Evolutionary conservation across 2,329 filamentous ascomycete genomes (phyloP).

Genomic region (Stachybotrys echinatus): DNA sequence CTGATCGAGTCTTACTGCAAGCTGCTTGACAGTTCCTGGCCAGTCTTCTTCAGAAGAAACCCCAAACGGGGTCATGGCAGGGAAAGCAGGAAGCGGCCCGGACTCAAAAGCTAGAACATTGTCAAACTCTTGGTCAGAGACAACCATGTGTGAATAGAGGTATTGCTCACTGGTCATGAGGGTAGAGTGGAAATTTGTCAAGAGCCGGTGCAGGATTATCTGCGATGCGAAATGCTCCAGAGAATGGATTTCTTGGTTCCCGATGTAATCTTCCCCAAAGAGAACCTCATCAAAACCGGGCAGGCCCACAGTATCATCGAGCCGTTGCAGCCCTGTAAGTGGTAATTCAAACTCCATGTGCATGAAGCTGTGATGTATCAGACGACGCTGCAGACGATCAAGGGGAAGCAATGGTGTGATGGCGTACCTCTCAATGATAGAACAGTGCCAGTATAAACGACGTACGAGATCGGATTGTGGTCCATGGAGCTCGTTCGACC

Average conservation of each 20-base stretch:
- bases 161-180: conserved; percentile 23
- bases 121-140: no score
- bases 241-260: conserved; percentile 46
- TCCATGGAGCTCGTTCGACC: conserved; percentile 16
- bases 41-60: conserved; percentile 9
- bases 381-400: not conserved
- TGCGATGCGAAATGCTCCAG: conserved; percentile 57
- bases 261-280: conserved; percentile 39
- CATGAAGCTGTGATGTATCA: conserved; percentile 33
- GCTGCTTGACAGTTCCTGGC: conserved; percentile 38
- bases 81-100: conserved; percentile 7
- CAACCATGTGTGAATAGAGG: no score
- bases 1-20: conserved; percentile 48
- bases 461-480: conserved; percentile 16
- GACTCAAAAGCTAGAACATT: conserved; percentile 15
- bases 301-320: conserved; percentile 49
- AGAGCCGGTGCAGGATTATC: conserved; percentile 49
- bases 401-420: not conserved
- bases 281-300: conserved; percentile 46
- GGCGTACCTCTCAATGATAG: conserved; percentile 19
- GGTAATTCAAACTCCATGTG: conserved; percentile 55
- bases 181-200: conserved; percentile 44
- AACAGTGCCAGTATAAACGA: conserved; percentile 19
- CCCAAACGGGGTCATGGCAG: conserved; percentile 11
- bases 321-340: conserved; percentile 45